Evolutionary conservation across 2,329 filamentous ascomycete genomes (phyloP), one percentile per base, ranked within the genome.

Genomic region (Ascomycota sp.): DNA sequence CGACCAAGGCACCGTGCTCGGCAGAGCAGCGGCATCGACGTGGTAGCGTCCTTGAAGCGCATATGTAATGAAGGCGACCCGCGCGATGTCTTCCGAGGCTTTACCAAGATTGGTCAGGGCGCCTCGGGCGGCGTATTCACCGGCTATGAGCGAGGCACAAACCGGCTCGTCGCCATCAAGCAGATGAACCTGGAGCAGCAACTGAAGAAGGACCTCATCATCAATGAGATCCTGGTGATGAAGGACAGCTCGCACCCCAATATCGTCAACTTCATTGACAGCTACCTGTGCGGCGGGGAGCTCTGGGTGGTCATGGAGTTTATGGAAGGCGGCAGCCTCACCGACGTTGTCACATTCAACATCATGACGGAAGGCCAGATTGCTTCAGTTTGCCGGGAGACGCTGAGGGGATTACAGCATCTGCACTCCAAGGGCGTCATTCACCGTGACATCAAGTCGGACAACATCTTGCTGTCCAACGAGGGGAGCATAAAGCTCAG

Each of bases 281-380:
- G 85, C 50, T 95, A 85, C 51, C 63, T 98, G 8, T 77, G 85
- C 33, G 69, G 71, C 9, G 80, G 86, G 26, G 89, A 95, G 51
- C 60, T 98, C 20, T 98, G 89, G 89, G 89, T 98, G 2, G 82
- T 95, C 22, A 98, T 98, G 89, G 89, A 98, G 56, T 98, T 86
- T 46, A 98, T 98, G 89, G 86, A 98, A 53, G 89, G 89, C 35
- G 89, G 89, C 37, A 94, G 83, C 53, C 61, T 98, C 49, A 98
- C 89, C 8, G 89, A 98, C 52, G 89, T 98, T 31, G 89, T 98
- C 33, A 98, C 89, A 4, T 95, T 92, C 56, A 95, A 95, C 56
- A 92, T 95, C 46, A 95, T 98, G 89, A 86, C 78, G 7, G 89
- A 98, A 52, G 82, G 81, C 3, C 89, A 95, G 55, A 95, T 98